Conservation (phyloP, 1,284 basidiomycete species). For the Coriolopsis trogii region DNA sequence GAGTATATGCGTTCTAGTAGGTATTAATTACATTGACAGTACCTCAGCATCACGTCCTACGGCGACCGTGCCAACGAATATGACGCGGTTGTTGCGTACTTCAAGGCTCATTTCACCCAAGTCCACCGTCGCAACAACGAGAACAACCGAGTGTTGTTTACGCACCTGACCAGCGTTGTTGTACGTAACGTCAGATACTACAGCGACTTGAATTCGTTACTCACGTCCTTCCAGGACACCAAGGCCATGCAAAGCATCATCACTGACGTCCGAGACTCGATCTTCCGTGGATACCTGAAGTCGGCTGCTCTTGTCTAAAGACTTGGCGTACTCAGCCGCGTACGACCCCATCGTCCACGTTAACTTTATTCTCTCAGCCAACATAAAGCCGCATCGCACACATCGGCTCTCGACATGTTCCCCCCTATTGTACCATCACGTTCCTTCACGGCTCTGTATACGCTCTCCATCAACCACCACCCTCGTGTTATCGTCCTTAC, state of each 20-base stretch:
- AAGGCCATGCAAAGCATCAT: constrained; percentile 82
- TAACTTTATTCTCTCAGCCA: constrained; percentile 20
- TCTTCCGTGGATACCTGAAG: constrained; percentile 40
- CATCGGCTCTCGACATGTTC: constrained; percentile 12
- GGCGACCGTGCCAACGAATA: constrained; percentile 79
- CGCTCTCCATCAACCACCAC: constrained; percentile 4
- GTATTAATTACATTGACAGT: background rate
- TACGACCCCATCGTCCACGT: background rate
- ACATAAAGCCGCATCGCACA: constrained; percentile 4
- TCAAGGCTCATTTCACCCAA: constrained; percentile 82
- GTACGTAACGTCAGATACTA: constrained; percentile 44
- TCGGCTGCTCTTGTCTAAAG: constrained; percentile 37
- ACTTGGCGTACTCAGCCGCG: background rate
- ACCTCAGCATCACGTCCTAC: constrained; percentile 76
- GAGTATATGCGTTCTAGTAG: constrained; percentile 30
- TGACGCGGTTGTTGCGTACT: constrained; percentile 78
- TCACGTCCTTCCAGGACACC: constrained; percentile 57
- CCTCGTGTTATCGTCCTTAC: constrained; percentile 1
- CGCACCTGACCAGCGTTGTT: constrained; percentile 79
- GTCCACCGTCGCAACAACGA: constrained; percentile 80
- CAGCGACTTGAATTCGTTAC: background rate
- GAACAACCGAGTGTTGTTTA: constrained; percentile 75
- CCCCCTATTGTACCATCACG: constrained; percentile 18
- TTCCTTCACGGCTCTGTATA: constrained; percentile 13
- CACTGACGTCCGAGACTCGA: constrained; percentile 55